These are phyloP conservation scores for Microdochium trichocladiopsis DNA, from an alignment of 2,329 filamentous ascomycete species.

Conservation along the genomic window DNA sequence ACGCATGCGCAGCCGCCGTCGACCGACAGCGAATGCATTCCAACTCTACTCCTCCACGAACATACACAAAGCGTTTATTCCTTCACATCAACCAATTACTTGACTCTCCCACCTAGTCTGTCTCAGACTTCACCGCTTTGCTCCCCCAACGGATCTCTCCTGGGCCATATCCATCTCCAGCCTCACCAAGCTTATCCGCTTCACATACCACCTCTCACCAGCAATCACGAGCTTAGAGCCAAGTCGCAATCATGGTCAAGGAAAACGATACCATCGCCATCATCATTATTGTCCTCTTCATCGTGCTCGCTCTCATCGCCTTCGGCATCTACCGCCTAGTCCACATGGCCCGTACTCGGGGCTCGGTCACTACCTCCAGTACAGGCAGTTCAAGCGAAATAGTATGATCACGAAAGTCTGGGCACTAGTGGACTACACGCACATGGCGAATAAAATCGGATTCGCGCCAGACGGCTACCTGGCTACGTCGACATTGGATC, in stretches of 20 bases:
- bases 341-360: slow-evolving; percentile 34
- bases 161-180: slow-evolving; percentile 1
- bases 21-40: background rate
- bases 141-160: background rate
- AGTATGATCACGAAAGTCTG: background rate
- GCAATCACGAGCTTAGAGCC: slow-evolving; percentile 1
- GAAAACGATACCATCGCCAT: slow-evolving; percentile 62
- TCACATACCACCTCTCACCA: background rate
- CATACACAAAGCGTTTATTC: slow-evolving; percentile 1
- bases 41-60: background rate
- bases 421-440: background rate
- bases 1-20: background rate
- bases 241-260: slow-evolving; percentile 44
- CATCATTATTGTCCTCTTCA: slow-evolving; percentile 61
- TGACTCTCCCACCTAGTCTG: slow-evolving; percentile 9
- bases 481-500: too few species aligned
- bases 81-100: background rate
- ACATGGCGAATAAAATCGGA: background rate
- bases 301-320: slow-evolving; percentile 51
- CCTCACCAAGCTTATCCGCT: background rate
- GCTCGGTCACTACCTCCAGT: slow-evolving; percentile 14
- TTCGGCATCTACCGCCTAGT: slow-evolving; percentile 60
- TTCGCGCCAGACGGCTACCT: background rate
- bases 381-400: slow-evolving; percentile 9
- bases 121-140: slow-evolving; percentile 4